Evolutionary conservation across 805 yeast genomes (phyloP), one percentile per base, ranked within the genome.

Genomic region (Candida peoriensis): DNA sequence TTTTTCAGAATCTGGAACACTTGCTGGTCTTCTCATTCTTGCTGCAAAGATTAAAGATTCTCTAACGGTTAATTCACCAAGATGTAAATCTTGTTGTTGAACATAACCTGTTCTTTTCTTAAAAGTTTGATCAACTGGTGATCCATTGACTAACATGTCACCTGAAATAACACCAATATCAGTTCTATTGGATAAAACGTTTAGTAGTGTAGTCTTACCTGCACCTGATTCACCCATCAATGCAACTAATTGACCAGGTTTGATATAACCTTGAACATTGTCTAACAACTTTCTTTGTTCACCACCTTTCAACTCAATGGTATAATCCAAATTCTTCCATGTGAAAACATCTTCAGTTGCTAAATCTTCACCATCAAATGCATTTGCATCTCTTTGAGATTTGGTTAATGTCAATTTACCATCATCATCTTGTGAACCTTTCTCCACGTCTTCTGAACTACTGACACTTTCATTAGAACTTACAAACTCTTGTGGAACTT

Each of bases 241-340:
- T 4, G 93, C 93, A 34, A 89, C 83, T 53, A 83, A 63, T 33
- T 86, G 81, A 45, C 89, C 89, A 10, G 90, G 89, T 52, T 80
- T 79, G 30, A 82, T 88, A 82, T 84, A 82, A 32, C 90, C 93
- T 53, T 80, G 84, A 36, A 83, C 84, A 41, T 74, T 70, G 42
- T 68, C 65, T 49, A 82, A 60, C 39, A 82, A 72, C 40, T 78
- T 66, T 52, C 87, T 68, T 17, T 74, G 67, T 42, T 74, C 84
- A 22, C 59, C 58, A 25, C 58, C 58, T 50, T 79, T 76, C 46
- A 78, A 76, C 50, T 74, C 69, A 39, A 83, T 77, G 42, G 78
- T 81, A 54, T 82, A 83, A 50, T 80, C 73, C 31, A 83, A 76
- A 51, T 83, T 72, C 58, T 74, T 73, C 94, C 94, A 83, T 51